Percentiles rank a stretch among this genome's conserved stretches.
Conservation (phyloP, 208 protist species). For the Leishmania lainsoni region DNA sequence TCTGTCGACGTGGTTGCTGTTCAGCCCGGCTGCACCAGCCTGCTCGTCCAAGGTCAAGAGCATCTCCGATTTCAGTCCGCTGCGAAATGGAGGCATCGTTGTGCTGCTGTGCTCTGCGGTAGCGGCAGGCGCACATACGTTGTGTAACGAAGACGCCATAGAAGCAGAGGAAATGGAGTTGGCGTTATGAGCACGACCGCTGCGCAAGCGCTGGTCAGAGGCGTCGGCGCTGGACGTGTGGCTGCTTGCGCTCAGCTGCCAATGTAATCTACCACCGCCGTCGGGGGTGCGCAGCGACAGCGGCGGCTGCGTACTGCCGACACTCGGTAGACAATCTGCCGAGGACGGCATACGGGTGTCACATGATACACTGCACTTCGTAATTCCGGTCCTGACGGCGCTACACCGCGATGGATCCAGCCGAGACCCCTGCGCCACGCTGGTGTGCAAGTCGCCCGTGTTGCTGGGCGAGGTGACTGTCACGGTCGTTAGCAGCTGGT, state of each 20-base stretch:
- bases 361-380: slow-evolving; percentile 9
- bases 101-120: not conserved
- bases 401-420: not conserved
- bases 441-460: not conserved
- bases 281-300: slow-evolving; percentile 8
- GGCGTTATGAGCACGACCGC: not conserved
- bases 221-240: slow-evolving; percentile 19
- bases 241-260: slow-evolving; percentile 1
- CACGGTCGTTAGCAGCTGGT: not conserved
- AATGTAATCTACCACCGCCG: not conserved
- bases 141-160: not conserved
- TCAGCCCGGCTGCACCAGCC: not conserved
- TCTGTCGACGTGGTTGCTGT: not conserved
- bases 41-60: slow-evolving; percentile 13
- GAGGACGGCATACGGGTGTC: slow-evolving; percentile 10
- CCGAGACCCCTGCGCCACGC: not conserved
- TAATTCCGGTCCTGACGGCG: not conserved
- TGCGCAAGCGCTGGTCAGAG: slow-evolving; percentile 6
- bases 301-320: slow-evolving; percentile 21
- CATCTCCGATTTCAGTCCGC: not conserved
- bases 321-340: slow-evolving; percentile 9
- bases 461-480: not conserved
- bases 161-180: not conserved
- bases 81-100: not conserved
- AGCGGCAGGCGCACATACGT: not conserved